These are phyloP conservation scores for Leccinum olivaceopallidum DNA, from an alignment of 768 basidiomycete species.

Conservation along the genomic window DNA sequence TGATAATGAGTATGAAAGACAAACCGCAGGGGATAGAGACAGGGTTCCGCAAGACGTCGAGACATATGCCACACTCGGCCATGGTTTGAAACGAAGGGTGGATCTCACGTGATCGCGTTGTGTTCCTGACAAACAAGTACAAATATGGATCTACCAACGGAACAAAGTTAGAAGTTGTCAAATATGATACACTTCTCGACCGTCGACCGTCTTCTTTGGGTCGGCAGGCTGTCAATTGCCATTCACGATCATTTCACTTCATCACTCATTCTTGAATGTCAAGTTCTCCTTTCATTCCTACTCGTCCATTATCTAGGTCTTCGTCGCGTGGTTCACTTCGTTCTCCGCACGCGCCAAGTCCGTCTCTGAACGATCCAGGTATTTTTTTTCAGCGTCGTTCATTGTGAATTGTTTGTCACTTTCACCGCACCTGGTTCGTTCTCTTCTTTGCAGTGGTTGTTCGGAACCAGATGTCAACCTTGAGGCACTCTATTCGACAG, in stretches of 20 bases:
- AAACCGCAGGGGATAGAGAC: slow-evolving; percentile 66
- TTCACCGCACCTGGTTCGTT: slow-evolving; percentile 27
- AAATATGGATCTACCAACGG: slow-evolving; percentile 23
- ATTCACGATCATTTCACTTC: slow-evolving; percentile 28
- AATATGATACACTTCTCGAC: not conserved
- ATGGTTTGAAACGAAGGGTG: slow-evolving; percentile 16
- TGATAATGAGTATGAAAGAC: slow-evolving; percentile 12
- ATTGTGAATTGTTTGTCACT: slow-evolving; percentile 25
- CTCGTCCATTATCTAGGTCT: slow-evolving; percentile 44
- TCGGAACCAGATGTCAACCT: slow-evolving; percentile 75
- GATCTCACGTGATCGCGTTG: slow-evolving; percentile 32
- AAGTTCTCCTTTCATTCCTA: slow-evolving; percentile 34
- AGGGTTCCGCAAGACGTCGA: slow-evolving; percentile 53
- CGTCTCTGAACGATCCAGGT: slow-evolving; percentile 68
- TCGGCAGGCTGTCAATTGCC: slow-evolving; percentile 16
- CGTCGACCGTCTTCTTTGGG: slow-evolving; percentile 6
- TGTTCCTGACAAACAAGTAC: slow-evolving; percentile 18
- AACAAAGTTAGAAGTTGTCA: not conserved
- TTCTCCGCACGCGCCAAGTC: slow-evolving; percentile 56
- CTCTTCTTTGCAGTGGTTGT: slow-evolving; percentile 56
- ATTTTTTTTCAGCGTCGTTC: slow-evolving; percentile 36
- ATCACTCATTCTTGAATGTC: slow-evolving; percentile 32
- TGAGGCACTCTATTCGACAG: slow-evolving; percentile 82
- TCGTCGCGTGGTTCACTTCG: slow-evolving; percentile 50
- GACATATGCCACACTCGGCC: slow-evolving; percentile 62